Percentiles rank a stretch among this genome's conserved stretches.
These are phyloP conservation scores for Jatropha multifida DNA, from an alignment of 441 rosid genomes.

Conservation along the genomic window DNA sequence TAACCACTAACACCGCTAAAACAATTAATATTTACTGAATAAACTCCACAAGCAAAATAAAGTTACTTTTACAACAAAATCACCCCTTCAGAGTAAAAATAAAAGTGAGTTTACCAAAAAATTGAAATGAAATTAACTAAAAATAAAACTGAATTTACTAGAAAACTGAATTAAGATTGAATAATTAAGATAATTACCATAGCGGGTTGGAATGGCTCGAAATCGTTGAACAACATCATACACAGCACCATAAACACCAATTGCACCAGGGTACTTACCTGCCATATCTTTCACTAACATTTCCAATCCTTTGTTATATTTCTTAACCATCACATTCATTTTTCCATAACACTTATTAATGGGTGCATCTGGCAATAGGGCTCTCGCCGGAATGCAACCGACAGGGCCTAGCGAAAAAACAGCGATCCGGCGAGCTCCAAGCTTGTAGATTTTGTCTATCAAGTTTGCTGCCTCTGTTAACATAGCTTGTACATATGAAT, in stretches of 20 bases:
- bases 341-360: conserved; percentile 40
- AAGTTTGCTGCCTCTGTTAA: conserved; percentile 30
- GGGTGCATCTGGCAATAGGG: conserved; percentile 42
- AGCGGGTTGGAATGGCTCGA: conserved; percentile 44
- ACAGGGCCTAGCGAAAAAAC: conserved; percentile 51
- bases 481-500: conserved; percentile 47
- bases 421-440: conserved; percentile 47
- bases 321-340: conserved; percentile 59
- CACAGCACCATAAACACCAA: conserved; percentile 48
- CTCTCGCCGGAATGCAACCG: conserved; percentile 59
- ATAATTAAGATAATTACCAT: conserved; percentile 34
- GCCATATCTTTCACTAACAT: conserved; percentile 37
- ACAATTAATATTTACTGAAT: no score
- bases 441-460: conserved; percentile 33
- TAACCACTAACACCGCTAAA: no score
- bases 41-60: no score
- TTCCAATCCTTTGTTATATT: conserved; percentile 47
- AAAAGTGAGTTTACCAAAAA: no score
- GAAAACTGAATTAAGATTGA: no score
- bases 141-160: no score
- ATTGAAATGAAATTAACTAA: no score
- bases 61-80: no score
- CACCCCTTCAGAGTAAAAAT: no score
- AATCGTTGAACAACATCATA: conserved; percentile 46
- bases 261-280: conserved; percentile 38